A percentile compares a stretch with the other conserved stretches of the same genome.
phyloP scores from a whole-genome alignment of 2,329 filamentous ascomycete species.

The Microdochium nivale region DNA sequence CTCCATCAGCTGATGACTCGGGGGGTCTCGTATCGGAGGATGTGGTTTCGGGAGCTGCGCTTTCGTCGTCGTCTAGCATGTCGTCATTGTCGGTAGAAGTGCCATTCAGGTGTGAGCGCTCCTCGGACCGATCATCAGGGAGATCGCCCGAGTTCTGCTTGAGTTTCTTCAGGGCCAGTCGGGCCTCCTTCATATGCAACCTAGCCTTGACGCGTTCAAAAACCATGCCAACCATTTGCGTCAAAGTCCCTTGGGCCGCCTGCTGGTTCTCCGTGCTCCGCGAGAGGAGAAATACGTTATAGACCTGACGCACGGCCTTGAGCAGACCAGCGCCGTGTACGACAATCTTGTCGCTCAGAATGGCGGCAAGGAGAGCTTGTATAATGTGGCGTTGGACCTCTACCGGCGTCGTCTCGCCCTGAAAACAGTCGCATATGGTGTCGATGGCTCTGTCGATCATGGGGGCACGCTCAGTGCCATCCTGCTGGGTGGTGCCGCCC shows the following conservation, averaged over 20 bases:
- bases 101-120: conserved; percentile 15
- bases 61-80: conserved; percentile 29
- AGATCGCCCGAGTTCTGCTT: conserved; percentile 44
- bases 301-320: conserved; percentile 95
- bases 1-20: conserved; percentile 23
- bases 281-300: conserved; percentile 96
- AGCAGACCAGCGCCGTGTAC: conserved; percentile 93
- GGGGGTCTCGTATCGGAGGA: conserved; percentile 14
- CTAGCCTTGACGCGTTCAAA: conserved; percentile 89
- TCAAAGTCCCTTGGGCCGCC: conserved; percentile 91
- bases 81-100: conserved; percentile 23
- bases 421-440: conserved; percentile 98
- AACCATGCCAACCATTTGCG: conserved; percentile 97
- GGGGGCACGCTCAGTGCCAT: conserved; percentile 47
- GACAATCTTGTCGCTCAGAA: conserved; percentile 97
- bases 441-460: conserved; percentile 97
- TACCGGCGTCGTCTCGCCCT: conserved; percentile 84
- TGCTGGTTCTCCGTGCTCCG: conserved; percentile 93
- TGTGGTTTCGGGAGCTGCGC: conserved; percentile 20
- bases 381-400: conserved; percentile 97
- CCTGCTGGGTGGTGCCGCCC: conserved; percentile 31
- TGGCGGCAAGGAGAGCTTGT: conserved; percentile 89
- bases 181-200: conserved; percentile 77
- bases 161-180: conserved; percentile 47
- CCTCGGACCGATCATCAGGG: conserved; percentile 38